Conservation (phyloP, 352 stramenopile genomes). For the Phytophthora kernoviae region DNA sequence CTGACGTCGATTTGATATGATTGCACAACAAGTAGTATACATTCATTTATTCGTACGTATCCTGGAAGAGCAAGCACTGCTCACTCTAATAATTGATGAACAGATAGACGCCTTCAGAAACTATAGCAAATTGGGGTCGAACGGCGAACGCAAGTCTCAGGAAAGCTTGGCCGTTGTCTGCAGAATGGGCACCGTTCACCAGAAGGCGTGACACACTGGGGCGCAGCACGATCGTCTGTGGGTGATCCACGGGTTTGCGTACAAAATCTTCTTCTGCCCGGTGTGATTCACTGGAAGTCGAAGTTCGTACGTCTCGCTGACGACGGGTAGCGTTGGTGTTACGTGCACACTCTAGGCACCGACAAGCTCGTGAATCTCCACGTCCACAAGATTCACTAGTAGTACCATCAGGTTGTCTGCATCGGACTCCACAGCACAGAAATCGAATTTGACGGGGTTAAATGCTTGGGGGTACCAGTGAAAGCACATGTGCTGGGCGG, state of each 20-base stretch:
- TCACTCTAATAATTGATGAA: constrained; percentile 96
- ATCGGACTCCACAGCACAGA: constrained; percentile 59
- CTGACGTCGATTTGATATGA: no score
- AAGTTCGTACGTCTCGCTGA: constrained; percentile 94
- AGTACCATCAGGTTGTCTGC: constrained; percentile 38
- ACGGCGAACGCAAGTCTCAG: constrained; percentile 54
- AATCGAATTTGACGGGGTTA: constrained; percentile 88
- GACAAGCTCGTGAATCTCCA: constrained; percentile 90
- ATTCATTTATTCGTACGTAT: constrained; percentile 67
- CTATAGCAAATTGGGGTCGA: constrained; percentile 7
- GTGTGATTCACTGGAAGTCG: constrained; percentile 53
- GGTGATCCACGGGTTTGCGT: constrained; percentile 92
- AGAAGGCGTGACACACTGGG: constrained; percentile 80
- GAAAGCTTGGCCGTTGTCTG: constrained; percentile 55
- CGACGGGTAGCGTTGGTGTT: constrained; percentile 68
- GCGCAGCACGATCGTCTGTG: constrained; percentile 81
- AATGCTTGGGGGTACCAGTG: constrained; percentile 88
- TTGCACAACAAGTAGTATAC: no score
- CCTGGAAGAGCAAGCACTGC: constrained; percentile 91
- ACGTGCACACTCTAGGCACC: constrained; percentile 88
- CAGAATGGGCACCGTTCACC: constrained; percentile 60
- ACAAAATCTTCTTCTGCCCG: constrained; percentile 93
- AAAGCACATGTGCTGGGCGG: constrained; percentile 79
- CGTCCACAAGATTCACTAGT: constrained; percentile 89
- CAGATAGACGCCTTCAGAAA: constrained; percentile 72